Conservation (phyloP, 352 stramenopile species). For the Phytophthora pisi region DNA sequence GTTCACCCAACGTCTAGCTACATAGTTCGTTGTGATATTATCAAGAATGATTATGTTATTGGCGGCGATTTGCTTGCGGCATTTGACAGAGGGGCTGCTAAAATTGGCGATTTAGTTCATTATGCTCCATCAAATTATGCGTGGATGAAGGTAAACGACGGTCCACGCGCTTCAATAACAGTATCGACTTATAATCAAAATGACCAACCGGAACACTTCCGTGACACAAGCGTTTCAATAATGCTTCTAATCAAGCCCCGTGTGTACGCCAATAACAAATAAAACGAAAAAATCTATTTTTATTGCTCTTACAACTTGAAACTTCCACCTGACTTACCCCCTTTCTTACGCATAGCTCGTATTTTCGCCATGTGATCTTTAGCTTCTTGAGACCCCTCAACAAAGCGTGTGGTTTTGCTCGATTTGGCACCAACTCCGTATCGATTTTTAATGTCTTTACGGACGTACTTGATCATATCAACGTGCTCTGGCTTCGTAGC, state of each 20-base stretch:
- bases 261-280: neutral
- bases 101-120: neutral
- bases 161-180: neutral
- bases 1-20: neutral
- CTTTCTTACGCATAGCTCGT: no score
- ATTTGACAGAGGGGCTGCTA: neutral
- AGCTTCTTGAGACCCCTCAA: no score
- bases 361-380: no score
- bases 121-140: neutral
- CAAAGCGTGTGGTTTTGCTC: no score
- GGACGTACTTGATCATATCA: no score
- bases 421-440: no score
- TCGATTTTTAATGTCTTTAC: no score
- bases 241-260: neutral
- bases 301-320: no score
- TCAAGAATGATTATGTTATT: neutral
- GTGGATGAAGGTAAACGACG: neutral
- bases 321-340: no score
- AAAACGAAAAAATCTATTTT: neutral
- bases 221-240: neutral
- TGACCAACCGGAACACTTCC: neutral
- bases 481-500: no score
- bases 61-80: neutral
- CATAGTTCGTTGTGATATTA: neutral
- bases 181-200: neutral